Evolutionary conservation across 2,329 filamentous ascomycete genomes (phyloP).

Genomic region (Colletotrichum sp.): DNA sequence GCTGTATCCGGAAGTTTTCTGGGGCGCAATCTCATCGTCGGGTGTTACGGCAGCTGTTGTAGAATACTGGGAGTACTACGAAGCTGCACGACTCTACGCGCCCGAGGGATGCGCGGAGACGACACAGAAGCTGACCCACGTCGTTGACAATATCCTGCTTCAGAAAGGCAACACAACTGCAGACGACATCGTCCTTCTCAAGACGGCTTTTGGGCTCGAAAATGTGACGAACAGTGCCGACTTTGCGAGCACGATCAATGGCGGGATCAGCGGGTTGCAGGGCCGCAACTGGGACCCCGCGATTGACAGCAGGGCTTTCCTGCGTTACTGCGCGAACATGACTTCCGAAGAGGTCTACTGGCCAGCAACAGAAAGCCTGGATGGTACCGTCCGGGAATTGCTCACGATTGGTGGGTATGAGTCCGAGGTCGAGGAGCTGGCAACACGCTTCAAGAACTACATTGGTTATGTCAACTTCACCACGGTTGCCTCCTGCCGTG

Average conservation of each 20-base stretch:
- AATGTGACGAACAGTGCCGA: slow-evolving; percentile 47
- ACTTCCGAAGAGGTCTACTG: slow-evolving; percentile 46
- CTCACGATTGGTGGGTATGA: slow-evolving; percentile 41
- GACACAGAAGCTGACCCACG: slow-evolving; percentile 60
- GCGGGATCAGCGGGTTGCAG: slow-evolving; percentile 49
- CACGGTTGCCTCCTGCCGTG: background rate
- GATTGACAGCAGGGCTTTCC: slow-evolving; percentile 43
- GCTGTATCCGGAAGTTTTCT: slow-evolving; percentile 78
- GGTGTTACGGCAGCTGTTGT: slow-evolving; percentile 79
- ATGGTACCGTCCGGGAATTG: slow-evolving; percentile 39
- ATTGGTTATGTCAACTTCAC: slow-evolving; percentile 48
- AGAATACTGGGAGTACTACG: slow-evolving; percentile 72
- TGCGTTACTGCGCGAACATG: slow-evolving; percentile 52
- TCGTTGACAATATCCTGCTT: slow-evolving; percentile 56
- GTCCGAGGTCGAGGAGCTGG: slow-evolving; percentile 32
- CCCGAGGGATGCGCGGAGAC: slow-evolving; percentile 66
- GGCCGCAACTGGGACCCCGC: slow-evolving; percentile 58
- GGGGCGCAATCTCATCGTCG: slow-evolving; percentile 79
- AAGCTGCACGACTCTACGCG: slow-evolving; percentile 52
- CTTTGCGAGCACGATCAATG: slow-evolving; percentile 49
- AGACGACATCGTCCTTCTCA: slow-evolving; percentile 39
- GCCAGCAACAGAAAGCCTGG: slow-evolving; percentile 41
- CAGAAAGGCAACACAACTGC: slow-evolving; percentile 25
- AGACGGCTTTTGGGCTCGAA: slow-evolving; percentile 48
- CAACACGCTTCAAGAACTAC: slow-evolving; percentile 54